Base-by-base conservation (phyloP, 768 basidiomycete genomes). In the Neoboletus subvelutipes region DNA sequence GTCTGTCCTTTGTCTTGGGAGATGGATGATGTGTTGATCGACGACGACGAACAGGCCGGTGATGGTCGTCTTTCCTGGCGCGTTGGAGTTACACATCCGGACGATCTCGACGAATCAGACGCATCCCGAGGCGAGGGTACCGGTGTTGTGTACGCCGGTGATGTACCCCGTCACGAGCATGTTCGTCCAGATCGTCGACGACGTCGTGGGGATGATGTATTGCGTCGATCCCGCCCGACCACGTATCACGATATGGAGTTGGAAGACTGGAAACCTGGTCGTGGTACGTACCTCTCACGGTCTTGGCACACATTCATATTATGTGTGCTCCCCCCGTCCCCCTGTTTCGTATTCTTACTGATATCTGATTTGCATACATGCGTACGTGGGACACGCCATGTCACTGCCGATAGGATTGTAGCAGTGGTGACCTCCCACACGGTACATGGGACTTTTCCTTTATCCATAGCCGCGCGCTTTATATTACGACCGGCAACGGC, bases 151-250 rank as follows among this genome's bases (percentile, higher is more conserved):
- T 56, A 28, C 67, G 68, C 29, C 64, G 56, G 36, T 68, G 47
- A n/a, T 57, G 41, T 59, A 67, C 22, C 57, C 62, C n/a, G 40
- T 66, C 48, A 63, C 60, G 53, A 71, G 57, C 31, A 73, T 75
- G 11, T 73, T 76, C 55, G 71, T 84, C 5, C 82, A 85, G 65
- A 73, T 85, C 46, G 82, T 76, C 2, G 77, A 78, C 26, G 84
- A 86, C 56, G 70, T 83, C 31, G 63, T 87, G 33, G 83, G 77
- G 5, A 66, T 82, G 48, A 78, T 80, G 67, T 75, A 75, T 52
- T 75, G 71, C 62, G 48, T 68, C 34, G 64, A 71, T 18, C 55
- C 62, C 0, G 39, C 53, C 0, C 52, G 48, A 22, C 66, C 76
- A 11, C 67, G 60, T 11, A 71, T 72, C 24, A 57, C 61, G n/a